Evolutionary conservation across 805 yeast genomes (phyloP).

Genomic region (Candida dendrica): DNA sequence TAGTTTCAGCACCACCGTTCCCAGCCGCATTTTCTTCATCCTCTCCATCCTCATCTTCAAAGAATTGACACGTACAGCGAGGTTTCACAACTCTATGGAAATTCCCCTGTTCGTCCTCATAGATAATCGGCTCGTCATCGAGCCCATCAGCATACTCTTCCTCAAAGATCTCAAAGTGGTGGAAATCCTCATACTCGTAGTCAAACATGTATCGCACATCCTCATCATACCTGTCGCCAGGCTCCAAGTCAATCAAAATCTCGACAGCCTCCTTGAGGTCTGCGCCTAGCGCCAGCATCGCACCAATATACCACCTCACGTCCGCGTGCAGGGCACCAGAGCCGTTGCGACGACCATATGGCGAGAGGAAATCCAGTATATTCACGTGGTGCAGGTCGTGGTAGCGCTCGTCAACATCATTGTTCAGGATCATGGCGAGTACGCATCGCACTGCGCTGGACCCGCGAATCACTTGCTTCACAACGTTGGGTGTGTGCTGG

Average conservation of each 20-base stretch:
- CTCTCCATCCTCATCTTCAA: constrained; percentile 14
- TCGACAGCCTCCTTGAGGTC: constrained; percentile 45
- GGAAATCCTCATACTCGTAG: constrained; percentile 40
- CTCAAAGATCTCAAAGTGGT: constrained; percentile 21
- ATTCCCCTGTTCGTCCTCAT: constrained; percentile 21
- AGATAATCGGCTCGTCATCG: constrained; percentile 22
- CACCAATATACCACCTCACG: constrained; percentile 50
- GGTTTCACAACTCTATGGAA: constrained; percentile 18
- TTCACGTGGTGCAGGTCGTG: constrained; percentile 59
- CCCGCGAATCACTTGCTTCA: constrained; percentile 50
- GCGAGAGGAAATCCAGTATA: constrained; percentile 53
- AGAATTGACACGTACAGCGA: constrained; percentile 19
- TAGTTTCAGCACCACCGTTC: too few relatives aligned
- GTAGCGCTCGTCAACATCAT: constrained; percentile 29
- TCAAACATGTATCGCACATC: constrained; percentile 58
- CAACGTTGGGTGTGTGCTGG: constrained; percentile 33
- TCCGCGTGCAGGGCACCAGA: constrained; percentile 56
- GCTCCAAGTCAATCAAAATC: constrained; percentile 45
- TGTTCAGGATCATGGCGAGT: constrained; percentile 53
- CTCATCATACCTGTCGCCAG: constrained; percentile 62
- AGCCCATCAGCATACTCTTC: constrained; percentile 18
- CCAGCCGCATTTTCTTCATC: constrained; percentile 6
- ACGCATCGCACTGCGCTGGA: constrained; percentile 56
- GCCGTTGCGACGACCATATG: constrained; percentile 55
- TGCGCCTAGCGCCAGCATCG: constrained; percentile 42